Base-by-base conservation (phyloP, 2,329 filamentous ascomycete species). In the Grosmannia penicillata region DNA sequence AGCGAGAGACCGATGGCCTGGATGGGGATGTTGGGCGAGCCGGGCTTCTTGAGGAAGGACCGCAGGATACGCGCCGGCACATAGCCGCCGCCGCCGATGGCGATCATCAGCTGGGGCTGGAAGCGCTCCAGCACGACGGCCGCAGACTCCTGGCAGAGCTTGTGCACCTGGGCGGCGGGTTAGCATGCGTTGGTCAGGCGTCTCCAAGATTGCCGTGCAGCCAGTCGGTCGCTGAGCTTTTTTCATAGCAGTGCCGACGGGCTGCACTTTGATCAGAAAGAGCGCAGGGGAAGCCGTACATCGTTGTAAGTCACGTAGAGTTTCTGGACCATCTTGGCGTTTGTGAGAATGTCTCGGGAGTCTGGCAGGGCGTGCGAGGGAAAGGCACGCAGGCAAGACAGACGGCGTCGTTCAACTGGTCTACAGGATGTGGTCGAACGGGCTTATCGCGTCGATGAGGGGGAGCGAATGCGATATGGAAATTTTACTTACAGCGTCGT, bases 1-100 rank as follows among this genome's bases (percentile, higher is more conserved):
- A 98, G 78, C 18, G 89, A 96, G 47, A 98, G 80, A 35, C 91
- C 91, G 59, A 98, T 98, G 47, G 91, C 91, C 71, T 98, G 91
- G 62, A 98, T 98, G 49, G 91, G 89, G 54, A 98, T 98, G 67
- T 98, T 98, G 61, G 86, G 78, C 45, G 69, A 73, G 50, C 82
- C 84, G 43, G 83, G 71, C 56, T 77, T 75, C 71, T 93, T 95
- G 59, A 98, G 82, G 70, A 98, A 98, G 17, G 91, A 96, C 47
- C 91, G 84, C 47, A 98, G 75, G 59, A 98, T 98, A 52, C 91
- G 83, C 33, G 91, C 91, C 44, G 91, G 91, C 29, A 98, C 86
- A 62, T 95, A 98, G 53, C 91, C 91, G 52, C 91, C 91, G 48
- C 91, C 91, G 52, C 91, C 91, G 58, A 96, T 96, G 56, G 91